Conservation (phyloP, 176 grass and related monocot species). For the Rhynchospora tenuis region DNA sequence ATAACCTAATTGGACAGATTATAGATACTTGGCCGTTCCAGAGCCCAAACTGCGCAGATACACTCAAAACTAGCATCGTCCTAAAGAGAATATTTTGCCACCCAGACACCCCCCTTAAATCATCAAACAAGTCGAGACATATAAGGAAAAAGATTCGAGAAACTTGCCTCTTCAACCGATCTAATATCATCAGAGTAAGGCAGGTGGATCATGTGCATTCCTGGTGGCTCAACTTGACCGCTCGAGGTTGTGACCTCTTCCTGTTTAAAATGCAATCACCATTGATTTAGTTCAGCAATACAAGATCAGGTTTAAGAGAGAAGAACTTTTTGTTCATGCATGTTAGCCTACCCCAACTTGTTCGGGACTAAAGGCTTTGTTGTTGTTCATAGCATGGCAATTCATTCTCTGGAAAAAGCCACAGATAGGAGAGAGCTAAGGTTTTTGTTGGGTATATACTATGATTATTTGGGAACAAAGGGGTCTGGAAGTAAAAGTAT, state of each 20-base stretch:
- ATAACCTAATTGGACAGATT: not conserved
- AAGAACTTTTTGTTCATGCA: not conserved
- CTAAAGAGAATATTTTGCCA: not conserved
- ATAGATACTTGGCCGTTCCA: not conserved
- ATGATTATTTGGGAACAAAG: not conserved
- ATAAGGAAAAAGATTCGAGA: not conserved
- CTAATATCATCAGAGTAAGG: conserved; percentile 95
- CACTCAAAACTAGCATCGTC: not conserved
- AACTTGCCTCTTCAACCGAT: conserved; percentile 70
- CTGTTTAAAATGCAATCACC: conserved; percentile 34
- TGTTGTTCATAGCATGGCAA: not conserved
- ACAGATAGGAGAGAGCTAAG: not conserved
- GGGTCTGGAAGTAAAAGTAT: not conserved
- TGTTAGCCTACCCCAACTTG: not conserved
- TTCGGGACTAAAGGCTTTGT: too few relatives aligned
- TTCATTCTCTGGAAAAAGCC: not conserved
- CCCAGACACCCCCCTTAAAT: not conserved
- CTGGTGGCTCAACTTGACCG: conserved; percentile 69
- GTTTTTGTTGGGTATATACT: not conserved
- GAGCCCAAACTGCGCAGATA: not conserved
- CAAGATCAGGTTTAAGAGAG: not conserved
- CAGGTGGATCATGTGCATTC: conserved; percentile 96
- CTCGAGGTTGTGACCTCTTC: conserved; percentile 65
- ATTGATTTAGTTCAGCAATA: conserved; percentile 23
- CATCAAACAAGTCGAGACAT: not conserved